A percentile compares a stretch with the other conserved stretches of the same genome.
Conservation (phyloP, 441 rosid species). For the Croton laevigatus region DNA sequence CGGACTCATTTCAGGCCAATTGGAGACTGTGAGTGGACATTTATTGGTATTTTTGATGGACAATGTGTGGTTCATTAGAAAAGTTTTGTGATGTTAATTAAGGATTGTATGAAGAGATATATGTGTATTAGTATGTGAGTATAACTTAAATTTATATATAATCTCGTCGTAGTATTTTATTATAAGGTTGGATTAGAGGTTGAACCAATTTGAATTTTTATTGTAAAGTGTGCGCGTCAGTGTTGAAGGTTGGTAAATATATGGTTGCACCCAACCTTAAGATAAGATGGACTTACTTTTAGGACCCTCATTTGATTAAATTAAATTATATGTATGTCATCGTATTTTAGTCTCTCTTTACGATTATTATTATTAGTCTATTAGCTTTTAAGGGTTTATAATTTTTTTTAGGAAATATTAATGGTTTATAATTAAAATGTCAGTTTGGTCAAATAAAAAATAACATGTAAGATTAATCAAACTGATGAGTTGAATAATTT, state of each 20-base stretch:
- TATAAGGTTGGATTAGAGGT: conserved; percentile 21
- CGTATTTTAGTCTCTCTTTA: too few relatives aligned
- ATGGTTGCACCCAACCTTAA: conserved; percentile 34
- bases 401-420: too few relatives aligned
- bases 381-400: too few relatives aligned
- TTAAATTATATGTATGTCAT: too few relatives aligned
- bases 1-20: conserved; percentile 17
- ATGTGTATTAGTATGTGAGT: background rate
- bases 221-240: background rate
- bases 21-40: conserved; percentile 19
- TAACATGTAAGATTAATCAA: too few relatives aligned
- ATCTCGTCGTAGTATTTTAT: background rate
- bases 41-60: conserved; percentile 29
- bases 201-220: conserved; percentile 25
- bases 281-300: too few relatives aligned
- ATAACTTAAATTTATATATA: background rate
- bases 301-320: too few relatives aligned
- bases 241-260: conserved; percentile 32
- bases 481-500: too few relatives aligned
- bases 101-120: background rate
- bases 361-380: too few relatives aligned
- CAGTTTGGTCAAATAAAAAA: too few relatives aligned
- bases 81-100: background rate
- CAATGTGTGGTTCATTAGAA: background rate
- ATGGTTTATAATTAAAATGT: too few relatives aligned